Percentiles rank a stretch among this genome's conserved stretches.
Conservation (phyloP, 805 yeast species). For the Metschnikowia cubensis region DNA sequence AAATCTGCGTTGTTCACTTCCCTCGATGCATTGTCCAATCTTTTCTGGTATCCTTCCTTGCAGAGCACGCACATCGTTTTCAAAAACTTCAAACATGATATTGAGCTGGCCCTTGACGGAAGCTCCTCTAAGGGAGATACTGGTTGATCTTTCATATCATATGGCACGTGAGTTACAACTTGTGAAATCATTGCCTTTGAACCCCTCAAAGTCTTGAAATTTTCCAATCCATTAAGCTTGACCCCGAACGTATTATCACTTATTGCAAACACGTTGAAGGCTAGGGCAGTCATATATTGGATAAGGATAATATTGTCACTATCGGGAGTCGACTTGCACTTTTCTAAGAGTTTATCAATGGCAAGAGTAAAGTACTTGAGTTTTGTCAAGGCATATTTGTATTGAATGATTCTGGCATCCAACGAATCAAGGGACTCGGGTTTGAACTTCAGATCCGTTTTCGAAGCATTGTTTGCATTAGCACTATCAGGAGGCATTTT, state of each 20-base stretch:
- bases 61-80: conserved; percentile 26
- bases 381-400: conserved; percentile 49
- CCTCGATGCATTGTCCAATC: conserved; percentile 27
- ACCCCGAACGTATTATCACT: conserved; percentile 31
- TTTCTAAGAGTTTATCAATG: conserved; percentile 9
- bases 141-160: conserved; percentile 35
- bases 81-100: conserved; percentile 25
- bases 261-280: conserved; percentile 34
- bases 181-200: conserved; percentile 27
- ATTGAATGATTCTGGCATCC: conserved; percentile 59
- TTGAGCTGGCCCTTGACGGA: conserved; percentile 24
- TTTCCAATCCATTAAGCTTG: conserved; percentile 26
- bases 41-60: conserved; percentile 36
- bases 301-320: conserved; percentile 23
- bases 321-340: not conserved
- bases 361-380: conserved; percentile 31
- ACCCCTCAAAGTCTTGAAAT: conserved; percentile 25
- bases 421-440: conserved; percentile 31
- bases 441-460: not conserved
- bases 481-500: not conserved
- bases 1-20: conserved; percentile 17
- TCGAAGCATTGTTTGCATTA: not conserved
- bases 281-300: conserved; percentile 32
- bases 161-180: conserved; percentile 38
- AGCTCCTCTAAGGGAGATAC: conserved; percentile 29